Base-by-base conservation (phyloP, 164 flowering plant species). In the Hamamelis virginiana region DNA sequence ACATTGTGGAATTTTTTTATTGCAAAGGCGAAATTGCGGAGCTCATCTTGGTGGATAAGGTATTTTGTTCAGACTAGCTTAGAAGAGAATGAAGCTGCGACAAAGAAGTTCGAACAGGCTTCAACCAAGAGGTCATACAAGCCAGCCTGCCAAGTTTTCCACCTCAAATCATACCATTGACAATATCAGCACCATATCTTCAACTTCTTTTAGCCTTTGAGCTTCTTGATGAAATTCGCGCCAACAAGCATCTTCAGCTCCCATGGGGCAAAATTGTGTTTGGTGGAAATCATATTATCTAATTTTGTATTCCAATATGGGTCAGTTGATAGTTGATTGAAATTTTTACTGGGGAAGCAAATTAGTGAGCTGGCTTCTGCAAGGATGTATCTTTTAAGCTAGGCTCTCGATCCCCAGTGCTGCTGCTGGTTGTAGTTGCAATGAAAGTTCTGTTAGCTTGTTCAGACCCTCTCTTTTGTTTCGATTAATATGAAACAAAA, bases 1-100 rank as follows among this genome's bases (percentile, higher is more conserved):
- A 55, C 62, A 15, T 62, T 9, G 22, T 78, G 8, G 15, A 27
- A 19, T 44, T 15, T 68, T 61, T 59, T 27, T 26, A 18, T 61
- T 65, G 16, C 80, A 67, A 67, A 93, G 98, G 97, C 95, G 45
- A 93, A 91, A 78, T 72, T 86, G 81, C 80, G 97, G 74, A 91
- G 92, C 73, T 74, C 90, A 38, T 80, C 97, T 26, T 91, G 95
- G 97, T 93, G 98, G 98, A 79, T 87, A 62, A 77, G 87, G 61
- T 93, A 75, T 69, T 91, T 91, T 73, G 75, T 84, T 72, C 91
- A 86, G 71, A 89, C 71, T 13, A 82, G 86, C 56, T 71, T 89
- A 69, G 91, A 86, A 65, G 98, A 86, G 66, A 92, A 89, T 58
- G 95, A 89, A 75, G 77, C 77, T 46, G 92, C 86, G 12, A 45